Evolutionary conservation across 345 rosid genomes (phyloP), one percentile per base, ranked within the genome.

Genomic region (Xanthoceras sorbifolium): DNA sequence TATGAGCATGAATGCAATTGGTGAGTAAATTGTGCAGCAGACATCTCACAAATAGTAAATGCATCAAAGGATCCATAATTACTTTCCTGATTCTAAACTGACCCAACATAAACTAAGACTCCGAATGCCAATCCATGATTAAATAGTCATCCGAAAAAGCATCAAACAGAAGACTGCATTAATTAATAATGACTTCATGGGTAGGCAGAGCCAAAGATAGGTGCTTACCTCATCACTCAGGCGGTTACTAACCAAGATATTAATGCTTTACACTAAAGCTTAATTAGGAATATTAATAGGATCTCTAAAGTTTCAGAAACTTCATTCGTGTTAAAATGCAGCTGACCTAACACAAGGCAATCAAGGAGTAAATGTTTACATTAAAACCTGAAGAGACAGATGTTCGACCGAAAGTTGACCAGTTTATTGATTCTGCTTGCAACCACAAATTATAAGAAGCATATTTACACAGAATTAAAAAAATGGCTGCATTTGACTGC

Each of bases 131-230:
- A 57, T 34, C 14, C 34, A 34, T 34, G 9, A 20, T 22, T 10
- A 40, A 67, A 14, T 38, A 42, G 48, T 65, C 71, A 42, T 23
- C 32, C 11, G 46, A 67, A 12, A 42, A 67, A 14, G 71, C 71
- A 67, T 26, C 44, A 6, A 25, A 61, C 32, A 61, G 15, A 60
- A 60, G 20, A 31, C 46, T 67, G 17, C 11, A 64, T 64, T 28
- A 31, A 32, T 14, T 31, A 32, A 5, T 64, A 32, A 28, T 31
- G n/a, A 12, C 36, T 26, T 14, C 38, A 10, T 29, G 31, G 42
- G 71, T 11, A 12, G 54, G 71, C 34, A n/a, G 17, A 67, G 55
- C 55, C 34, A 25, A 23, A 38, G n/a, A 40, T 3, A 11, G 18
- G 28, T 1, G 32, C 18, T 10, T n/a, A 36, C 44, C 36, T 68